Percentiles rank a stretch among this genome's conserved stretches.
Conservation (phyloP, 768 basidiomycete genomes). For the Calocera viscosa region DNA sequence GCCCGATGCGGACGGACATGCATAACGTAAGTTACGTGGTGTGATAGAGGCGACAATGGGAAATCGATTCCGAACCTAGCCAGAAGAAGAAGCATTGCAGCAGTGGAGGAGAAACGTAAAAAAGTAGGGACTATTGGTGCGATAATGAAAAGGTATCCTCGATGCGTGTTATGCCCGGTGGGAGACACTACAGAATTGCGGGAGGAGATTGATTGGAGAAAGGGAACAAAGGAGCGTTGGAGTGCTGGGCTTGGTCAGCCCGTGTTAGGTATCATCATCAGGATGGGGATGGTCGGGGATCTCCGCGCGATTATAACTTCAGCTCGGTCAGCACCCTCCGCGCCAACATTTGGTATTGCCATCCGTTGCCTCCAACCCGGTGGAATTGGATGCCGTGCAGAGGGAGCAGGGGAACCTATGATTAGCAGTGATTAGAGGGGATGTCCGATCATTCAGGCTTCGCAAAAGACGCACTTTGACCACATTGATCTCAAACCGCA, state of each 20-base stretch:
- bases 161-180: background rate
- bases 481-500: slow-evolving; percentile 92
- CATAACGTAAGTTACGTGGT: too few relatives aligned
- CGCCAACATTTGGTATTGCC: slow-evolving; percentile 97
- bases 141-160: background rate
- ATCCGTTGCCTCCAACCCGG: slow-evolving; percentile 75
- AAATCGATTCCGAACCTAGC: background rate
- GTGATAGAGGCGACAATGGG: background rate
- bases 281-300: background rate
- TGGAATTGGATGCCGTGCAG: slow-evolving; percentile 94
- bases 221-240: background rate
- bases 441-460: background rate
- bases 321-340: slow-evolving; percentile 76
- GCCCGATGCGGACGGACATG: too few relatives aligned
- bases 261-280: background rate
- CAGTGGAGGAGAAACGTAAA: background rate
- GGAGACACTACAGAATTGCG: slow-evolving; percentile 3
- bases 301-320: slow-evolving; percentile 45
- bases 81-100: background rate
- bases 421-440: slow-evolving; percentile 9
- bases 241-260: background rate
- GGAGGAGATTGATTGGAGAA: background rate
- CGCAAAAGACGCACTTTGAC: slow-evolving; percentile 60
- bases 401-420: slow-evolving; percentile 81
- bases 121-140: background rate